Evolutionary conservation across 305 asterid genomes (phyloP).

Genomic region (Rubia balearica): DNA sequence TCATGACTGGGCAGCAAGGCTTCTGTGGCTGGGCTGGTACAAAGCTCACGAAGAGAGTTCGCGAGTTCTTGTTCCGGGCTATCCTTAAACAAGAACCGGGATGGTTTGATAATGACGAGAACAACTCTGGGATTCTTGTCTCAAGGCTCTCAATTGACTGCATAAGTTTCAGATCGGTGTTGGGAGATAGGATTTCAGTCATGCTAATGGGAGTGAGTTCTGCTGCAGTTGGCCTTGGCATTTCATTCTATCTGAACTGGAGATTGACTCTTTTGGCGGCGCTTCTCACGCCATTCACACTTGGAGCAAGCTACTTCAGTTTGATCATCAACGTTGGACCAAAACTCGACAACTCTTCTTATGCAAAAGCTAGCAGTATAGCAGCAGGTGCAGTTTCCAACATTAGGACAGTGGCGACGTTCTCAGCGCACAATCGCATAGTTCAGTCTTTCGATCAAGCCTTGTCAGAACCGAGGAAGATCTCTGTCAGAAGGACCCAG

Average conservation of each 20-base stretch:
- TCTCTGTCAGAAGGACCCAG: conserved; percentile 48
- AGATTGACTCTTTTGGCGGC: conserved; percentile 55
- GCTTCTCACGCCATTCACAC: conserved; percentile 65
- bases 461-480: conserved; percentile 43
- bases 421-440: conserved; percentile 57
- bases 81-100: conserved; percentile 72
- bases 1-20: conserved; percentile 82
- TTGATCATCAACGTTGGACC: conserved; percentile 68
- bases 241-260: conserved; percentile 60
- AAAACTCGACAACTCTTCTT: conserved; percentile 53
- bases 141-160: conserved; percentile 59
- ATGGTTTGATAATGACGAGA: conserved; percentile 71
- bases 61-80: conserved; percentile 48
- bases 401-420: conserved; percentile 71
- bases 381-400: conserved; percentile 78
- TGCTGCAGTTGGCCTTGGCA: conserved; percentile 71
- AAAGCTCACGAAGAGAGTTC: conserved; percentile 53
- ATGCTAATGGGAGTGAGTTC: conserved; percentile 69
- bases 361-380: conserved; percentile 60
- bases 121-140: conserved; percentile 59
- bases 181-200: conserved; percentile 68
- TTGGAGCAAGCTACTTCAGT: conserved; percentile 73
- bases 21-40: conserved; percentile 83
- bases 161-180: conserved; percentile 50
- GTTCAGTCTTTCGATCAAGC: conserved; percentile 60